phyloP scores from a whole-genome alignment of 495 filamentous ascomycete species.

The Durotheca rogersii region DNA sequence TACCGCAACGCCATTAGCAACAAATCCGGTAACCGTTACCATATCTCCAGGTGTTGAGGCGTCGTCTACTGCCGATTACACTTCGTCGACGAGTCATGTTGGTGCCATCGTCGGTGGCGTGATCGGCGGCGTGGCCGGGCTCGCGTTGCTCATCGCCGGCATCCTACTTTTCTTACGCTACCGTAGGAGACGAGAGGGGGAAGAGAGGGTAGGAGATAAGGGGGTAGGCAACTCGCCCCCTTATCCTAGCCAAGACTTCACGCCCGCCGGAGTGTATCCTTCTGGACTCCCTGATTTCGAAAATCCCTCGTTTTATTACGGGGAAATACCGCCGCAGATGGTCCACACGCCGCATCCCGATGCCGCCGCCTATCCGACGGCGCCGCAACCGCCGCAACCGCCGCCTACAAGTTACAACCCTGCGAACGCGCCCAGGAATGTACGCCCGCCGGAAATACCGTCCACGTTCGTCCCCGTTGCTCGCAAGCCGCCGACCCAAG shows the following conservation, averaged over 20 bases:
- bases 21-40: slow-evolving; percentile 21
- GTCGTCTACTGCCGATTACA: slow-evolving; percentile 12
- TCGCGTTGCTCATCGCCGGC: slow-evolving; percentile 35
- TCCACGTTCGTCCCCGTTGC: slow-evolving; percentile 16
- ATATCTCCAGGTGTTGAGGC: slow-evolving; percentile 14
- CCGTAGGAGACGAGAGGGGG: slow-evolving; percentile 7
- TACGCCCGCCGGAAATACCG: slow-evolving; percentile 8
- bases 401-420: slow-evolving; percentile 10
- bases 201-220: slow-evolving; percentile 3
- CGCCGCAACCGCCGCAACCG: neutral
- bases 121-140: slow-evolving; percentile 41
- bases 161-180: slow-evolving; percentile 31
- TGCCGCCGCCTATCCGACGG: slow-evolving; percentile 17
- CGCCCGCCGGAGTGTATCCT: slow-evolving; percentile 16
- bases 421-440: slow-evolving; percentile 4
- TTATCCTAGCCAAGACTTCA: slow-evolving; percentile 8
- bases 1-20: slow-evolving; percentile 9
- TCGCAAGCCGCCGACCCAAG: slow-evolving; percentile 22
- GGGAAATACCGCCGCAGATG: slow-evolving; percentile 35
- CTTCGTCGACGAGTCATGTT: slow-evolving; percentile 12
- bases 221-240: slow-evolving; percentile 22
- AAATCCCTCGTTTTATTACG: slow-evolving; percentile 34
- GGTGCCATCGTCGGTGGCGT: slow-evolving; percentile 44
- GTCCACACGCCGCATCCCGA: slow-evolving; percentile 23
- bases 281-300: slow-evolving; percentile 23